A percentile compares a stretch with the other conserved stretches of the same genome.
Evolutionary conservation across 768 basidiomycete species (phyloP).

Genomic region (Sporobolomyces phaffii): DNA sequence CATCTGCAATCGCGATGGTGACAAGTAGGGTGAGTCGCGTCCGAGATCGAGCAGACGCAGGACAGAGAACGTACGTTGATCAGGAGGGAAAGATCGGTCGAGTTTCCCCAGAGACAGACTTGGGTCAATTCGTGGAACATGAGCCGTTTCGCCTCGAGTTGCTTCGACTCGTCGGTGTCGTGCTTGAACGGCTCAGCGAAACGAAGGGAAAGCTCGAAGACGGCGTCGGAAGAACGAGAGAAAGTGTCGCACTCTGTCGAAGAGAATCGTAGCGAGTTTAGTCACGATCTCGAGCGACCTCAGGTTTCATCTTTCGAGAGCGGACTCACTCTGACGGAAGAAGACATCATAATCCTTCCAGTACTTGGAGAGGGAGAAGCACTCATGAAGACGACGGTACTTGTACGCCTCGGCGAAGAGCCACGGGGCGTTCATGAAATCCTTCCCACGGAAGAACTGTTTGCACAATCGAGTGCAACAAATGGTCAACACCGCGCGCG

Average conservation of each 20-base stretch:
- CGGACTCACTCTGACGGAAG: slow-evolving; percentile 68
- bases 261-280: background rate
- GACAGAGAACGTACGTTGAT: slow-evolving; percentile 56
- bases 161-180: slow-evolving; percentile 52
- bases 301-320: background rate
- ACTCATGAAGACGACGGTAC: slow-evolving; percentile 83
- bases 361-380: slow-evolving; percentile 82
- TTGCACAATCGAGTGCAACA: background rate
- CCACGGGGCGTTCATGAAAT: slow-evolving; percentile 95
- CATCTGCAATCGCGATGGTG: slow-evolving; percentile 52
- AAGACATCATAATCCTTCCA: slow-evolving; percentile 92
- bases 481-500: too few relatives aligned
- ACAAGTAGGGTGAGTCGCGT: too few relatives aligned
- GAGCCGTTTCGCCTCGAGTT: slow-evolving; percentile 55
- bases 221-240: slow-evolving; percentile 81
- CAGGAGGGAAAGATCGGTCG: slow-evolving; percentile 85
- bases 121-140: slow-evolving; percentile 92
- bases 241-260: slow-evolving; percentile 74
- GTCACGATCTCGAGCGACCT: background rate
- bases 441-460: slow-evolving; percentile 88
- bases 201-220: slow-evolving; percentile 86
- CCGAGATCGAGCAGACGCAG: too few relatives aligned
- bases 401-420: slow-evolving; percentile 74
- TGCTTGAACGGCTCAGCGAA: slow-evolving; percentile 78
- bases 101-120: slow-evolving; percentile 96